Evolutionary conservation across 208 protist species (phyloP).

Genomic region (Herpetomonas samuelpessoai): DNA sequence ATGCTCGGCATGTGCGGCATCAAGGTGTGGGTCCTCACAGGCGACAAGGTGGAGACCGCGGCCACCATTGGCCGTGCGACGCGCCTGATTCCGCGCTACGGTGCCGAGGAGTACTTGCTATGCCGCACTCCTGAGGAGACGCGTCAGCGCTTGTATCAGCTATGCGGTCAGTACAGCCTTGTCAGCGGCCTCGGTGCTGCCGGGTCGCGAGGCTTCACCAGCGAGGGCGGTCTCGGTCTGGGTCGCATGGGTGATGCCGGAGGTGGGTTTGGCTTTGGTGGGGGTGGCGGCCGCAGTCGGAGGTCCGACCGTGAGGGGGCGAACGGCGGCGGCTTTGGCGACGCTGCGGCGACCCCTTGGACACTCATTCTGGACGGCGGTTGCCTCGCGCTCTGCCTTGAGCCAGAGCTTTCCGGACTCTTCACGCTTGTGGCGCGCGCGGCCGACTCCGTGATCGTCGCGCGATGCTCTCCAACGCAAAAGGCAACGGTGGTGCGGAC

Average conservation of each 20-base stretch:
- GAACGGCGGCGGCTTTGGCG: conserved; percentile 10
- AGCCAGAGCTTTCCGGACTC: conserved; percentile 17
- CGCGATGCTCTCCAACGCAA: conserved; percentile 97
- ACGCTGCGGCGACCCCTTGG: conserved; percentile 25
- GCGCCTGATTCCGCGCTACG: conserved; percentile 81
- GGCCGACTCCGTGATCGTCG: conserved; percentile 94
- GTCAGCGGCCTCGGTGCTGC: not conserved
- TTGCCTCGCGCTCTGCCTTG: conserved; percentile 63
- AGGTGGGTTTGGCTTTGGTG: not conserved
- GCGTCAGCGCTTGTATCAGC: conserved; percentile 27
- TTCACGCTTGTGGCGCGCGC: conserved; percentile 55
- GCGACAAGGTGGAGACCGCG: conserved; percentile 98
- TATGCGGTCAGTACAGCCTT: conserved; percentile 25
- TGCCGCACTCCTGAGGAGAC: conserved; percentile 35
- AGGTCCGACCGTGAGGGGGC: not conserved
- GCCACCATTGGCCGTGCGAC: conserved; percentile 94
- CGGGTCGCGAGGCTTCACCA: not conserved
- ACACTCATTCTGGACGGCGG: conserved; percentile 83
- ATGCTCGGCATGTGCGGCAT: conserved; percentile 96
- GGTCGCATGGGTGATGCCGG: not conserved
- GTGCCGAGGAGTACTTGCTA: conserved; percentile 54
- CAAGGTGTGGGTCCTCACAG: conserved; percentile 99
- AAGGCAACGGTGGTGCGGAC: conserved; percentile 96
- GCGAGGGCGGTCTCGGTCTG: not conserved
- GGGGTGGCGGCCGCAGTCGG: not conserved